Evolutionary conservation across 2,329 filamentous ascomycete genomes (phyloP).

Genomic region (Sclerotiophoma versabilis): DNA sequence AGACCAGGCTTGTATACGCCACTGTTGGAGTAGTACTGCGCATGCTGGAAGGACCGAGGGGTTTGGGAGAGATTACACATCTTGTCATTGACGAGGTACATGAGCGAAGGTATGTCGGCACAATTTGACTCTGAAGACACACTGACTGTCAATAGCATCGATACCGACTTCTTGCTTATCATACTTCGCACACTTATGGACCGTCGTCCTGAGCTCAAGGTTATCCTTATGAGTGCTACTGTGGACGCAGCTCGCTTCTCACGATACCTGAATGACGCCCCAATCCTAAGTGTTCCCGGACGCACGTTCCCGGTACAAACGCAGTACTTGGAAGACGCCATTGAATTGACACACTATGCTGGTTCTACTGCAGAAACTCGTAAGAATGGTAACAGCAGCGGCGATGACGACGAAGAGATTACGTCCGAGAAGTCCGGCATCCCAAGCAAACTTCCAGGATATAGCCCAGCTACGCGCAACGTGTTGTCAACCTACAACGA

Average conservation of each 20-base stretch:
- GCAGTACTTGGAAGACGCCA: constrained; percentile 88
- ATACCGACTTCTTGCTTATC: constrained; percentile 94
- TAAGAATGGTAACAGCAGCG: constrained; percentile 57
- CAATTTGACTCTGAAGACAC: not conserved
- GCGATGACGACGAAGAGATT: constrained; percentile 56
- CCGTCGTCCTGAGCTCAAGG: constrained; percentile 81
- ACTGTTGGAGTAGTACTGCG: constrained; percentile 93
- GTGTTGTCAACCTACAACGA: constrained; percentile 83
- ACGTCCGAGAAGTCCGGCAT: constrained; percentile 63
- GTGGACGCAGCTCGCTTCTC: constrained; percentile 94
- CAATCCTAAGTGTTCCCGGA: constrained; percentile 88
- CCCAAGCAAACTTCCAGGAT: constrained; percentile 71
- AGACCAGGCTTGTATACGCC: constrained; percentile 88
- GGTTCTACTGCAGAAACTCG: constrained; percentile 53
- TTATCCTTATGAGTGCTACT: constrained; percentile 96
- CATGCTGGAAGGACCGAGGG: constrained; percentile 90
- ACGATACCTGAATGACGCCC: constrained; percentile 82
- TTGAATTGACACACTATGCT: constrained; percentile 82
- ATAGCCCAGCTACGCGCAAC: constrained; percentile 77
- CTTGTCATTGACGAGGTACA: constrained; percentile 97
- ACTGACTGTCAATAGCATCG: constrained; percentile 65
- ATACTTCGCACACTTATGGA: constrained; percentile 83
- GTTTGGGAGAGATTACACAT: constrained; percentile 89
- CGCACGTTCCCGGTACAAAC: constrained; percentile 92
- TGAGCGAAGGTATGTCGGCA: constrained; percentile 67